Base-by-base conservation (phyloP, 495 filamentous ascomycete species). In the Aspergillus baeticus region DNA sequence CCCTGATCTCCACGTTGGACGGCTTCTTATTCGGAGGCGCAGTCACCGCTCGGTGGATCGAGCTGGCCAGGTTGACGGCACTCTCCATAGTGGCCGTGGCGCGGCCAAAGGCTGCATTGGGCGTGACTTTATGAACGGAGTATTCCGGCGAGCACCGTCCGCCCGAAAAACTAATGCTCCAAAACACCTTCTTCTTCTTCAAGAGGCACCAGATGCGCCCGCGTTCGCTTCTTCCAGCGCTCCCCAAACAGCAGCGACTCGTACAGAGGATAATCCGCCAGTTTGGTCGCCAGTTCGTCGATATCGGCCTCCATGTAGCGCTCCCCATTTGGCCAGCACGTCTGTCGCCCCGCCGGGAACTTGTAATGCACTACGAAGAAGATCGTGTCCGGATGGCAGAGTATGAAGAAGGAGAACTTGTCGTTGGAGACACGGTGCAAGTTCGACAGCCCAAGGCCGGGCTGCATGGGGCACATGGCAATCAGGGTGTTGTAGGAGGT, bases 151-250 rank as follows among this genome's bases (percentile, higher is more conserved):
- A 47, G 44, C n/a, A 47, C 21, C 10, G 15, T 31, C 10, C 22
- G 21, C 3, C 44, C 44, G 15, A n/a, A 18, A 18, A n/a, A 33
- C 44, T 23, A 47, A 18, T 33, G 44, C 44, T 31, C 22, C 3
- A 47, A 15, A 5, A 47, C 44, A 18, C 44, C n/a, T n/a, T n/a
- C n/a, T n/a, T n/a, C 44, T 33, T 47, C 22, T 47, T 47, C 44
- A 14, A 47, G 14, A 18, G 21, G 10, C 5, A 33, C n/a, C 44
- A 47, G 4, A 34, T 33, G 26, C n/a, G 26, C 45, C 29, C 45
- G 45, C 14, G 14, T 18, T 34, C 45, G 10, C 29, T 49, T 34
- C 26, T 20, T 49, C 41, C 45, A 34, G 45, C 6, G 26, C 29
- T 49, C 26, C 13, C 45, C 45, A 14, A 49, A 18, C 15, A 49